Evolutionary conservation across 495 filamentous ascomycete genomes (phyloP).

Genomic region (Penicillium daleae): DNA sequence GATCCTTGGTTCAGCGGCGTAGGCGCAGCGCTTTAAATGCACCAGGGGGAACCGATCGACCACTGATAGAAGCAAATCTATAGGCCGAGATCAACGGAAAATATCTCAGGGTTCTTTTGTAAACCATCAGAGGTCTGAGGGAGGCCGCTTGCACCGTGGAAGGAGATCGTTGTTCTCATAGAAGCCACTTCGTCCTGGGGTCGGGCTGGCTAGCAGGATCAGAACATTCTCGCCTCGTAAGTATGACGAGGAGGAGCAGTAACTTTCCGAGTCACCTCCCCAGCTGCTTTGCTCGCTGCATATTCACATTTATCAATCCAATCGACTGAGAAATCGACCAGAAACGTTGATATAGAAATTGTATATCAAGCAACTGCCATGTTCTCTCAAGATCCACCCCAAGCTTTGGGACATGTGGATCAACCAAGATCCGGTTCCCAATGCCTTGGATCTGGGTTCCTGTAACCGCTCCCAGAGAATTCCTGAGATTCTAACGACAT

Average conservation of each 20-base stretch:
- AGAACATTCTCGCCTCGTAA: conserved; percentile 7
- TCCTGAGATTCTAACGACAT: conserved; percentile 17
- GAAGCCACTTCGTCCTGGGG: not conserved
- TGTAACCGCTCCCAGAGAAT: conserved; percentile 17
- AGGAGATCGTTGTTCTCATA: not conserved
- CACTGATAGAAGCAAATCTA: conserved; percentile 8
- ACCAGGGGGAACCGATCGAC: conserved; percentile 7
- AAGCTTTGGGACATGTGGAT: conserved; percentile 33
- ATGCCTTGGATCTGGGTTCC: conserved; percentile 27
- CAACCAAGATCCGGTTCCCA: conserved; percentile 34
- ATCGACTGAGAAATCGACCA: not conserved
- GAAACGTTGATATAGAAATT: not conserved
- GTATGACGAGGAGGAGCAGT: conserved; percentile 2
- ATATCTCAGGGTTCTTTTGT: not conserved
- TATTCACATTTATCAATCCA: not conserved
- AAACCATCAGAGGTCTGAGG: not conserved
- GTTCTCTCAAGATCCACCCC: conserved; percentile 20
- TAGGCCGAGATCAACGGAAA: not conserved
- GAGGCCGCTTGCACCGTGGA: not conserved
- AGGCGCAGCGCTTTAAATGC: conserved; percentile 9
- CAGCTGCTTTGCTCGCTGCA: not conserved
- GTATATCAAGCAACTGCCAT: conserved; percentile 16
- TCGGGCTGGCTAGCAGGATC: not conserved
- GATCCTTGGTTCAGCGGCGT: conserved; percentile 11
- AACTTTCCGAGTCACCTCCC: not conserved